Conservation (phyloP, 306 rosid species). For the Dryas octopetala region DNA sequence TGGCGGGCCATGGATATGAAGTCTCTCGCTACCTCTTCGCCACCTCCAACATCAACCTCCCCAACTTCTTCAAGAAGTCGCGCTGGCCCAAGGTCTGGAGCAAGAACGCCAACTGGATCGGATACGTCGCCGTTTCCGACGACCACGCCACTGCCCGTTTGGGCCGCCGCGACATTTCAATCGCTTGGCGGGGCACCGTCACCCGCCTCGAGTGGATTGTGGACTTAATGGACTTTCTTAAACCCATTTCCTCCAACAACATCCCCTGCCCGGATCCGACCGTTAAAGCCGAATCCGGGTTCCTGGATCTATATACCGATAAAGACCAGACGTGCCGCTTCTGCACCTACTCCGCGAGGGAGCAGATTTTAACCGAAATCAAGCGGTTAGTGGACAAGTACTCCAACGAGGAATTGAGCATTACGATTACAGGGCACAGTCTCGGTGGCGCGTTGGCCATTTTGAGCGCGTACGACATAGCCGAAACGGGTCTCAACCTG, state of each 20-base stretch:
- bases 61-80: slow-evolving; percentile 67
- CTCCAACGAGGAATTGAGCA: slow-evolving; percentile 53
- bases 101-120: slow-evolving; percentile 83
- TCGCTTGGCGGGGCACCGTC: slow-evolving; percentile 85
- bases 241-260: slow-evolving; percentile 37
- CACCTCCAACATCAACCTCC: slow-evolving; percentile 60
- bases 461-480: slow-evolving; percentile 65
- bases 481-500: slow-evolving; percentile 57
- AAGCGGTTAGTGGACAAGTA: slow-evolving; percentile 49
- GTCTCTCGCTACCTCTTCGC: slow-evolving; percentile 77
- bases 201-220: slow-evolving; percentile 70
- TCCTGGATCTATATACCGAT: slow-evolving; percentile 67
- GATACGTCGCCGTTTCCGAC: slow-evolving; percentile 74
- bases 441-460: slow-evolving; percentile 76
- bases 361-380: slow-evolving; percentile 60
- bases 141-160: slow-evolving; percentile 38
- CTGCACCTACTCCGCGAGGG: slow-evolving; percentile 68
- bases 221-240: slow-evolving; percentile 62
- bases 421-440: slow-evolving; percentile 79
- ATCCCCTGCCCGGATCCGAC: slow-evolving; percentile 56
- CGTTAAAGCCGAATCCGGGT: slow-evolving; percentile 75
- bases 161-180: slow-evolving; percentile 66
- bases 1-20: slow-evolving; percentile 41
- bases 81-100: slow-evolving; percentile 81
- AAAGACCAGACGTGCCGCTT: slow-evolving; percentile 56